Base-by-base conservation (phyloP, 805 yeast species). In the Priceomyces melissophilus region DNA sequence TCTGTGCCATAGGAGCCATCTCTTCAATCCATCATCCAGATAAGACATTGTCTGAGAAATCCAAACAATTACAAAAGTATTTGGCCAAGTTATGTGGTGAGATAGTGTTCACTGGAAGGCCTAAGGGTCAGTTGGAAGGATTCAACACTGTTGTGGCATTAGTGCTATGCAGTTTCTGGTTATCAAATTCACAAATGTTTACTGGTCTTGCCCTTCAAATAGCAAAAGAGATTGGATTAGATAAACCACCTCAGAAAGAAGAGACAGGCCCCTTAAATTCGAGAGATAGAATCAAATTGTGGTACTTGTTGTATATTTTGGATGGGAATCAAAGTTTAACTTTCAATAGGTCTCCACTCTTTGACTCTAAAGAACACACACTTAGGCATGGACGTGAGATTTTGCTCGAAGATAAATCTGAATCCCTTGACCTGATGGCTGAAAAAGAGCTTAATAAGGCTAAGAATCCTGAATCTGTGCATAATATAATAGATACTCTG, bases 261-360 rank as follows among this genome's bases (percentile, higher is more conserved):
- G 36, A 35, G 31, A 38, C 27, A 17, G 8, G 46, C 14, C 36
- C 33, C 9, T 16, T 47, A 10, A 52, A 59, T 11, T 61, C 58
- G n/a, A 65, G 64, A 43, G 77, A 78, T 35, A 63, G 77, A 38
- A 58, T 81, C 36, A 79, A 79, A 49, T 60, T 82, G 33, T 82
- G 88, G 88, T 82, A 81, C 53, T 61, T 82, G 43, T 59, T 82
- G 14, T 82, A 78, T 55, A 75, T 81, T 8, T 60, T 81, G 29
- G 88, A 82, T 58, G 86, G 87, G 0, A 85, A 82, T 47, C 87
- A 82, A 48, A 77, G 84, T 47, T 59, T 82, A 50, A 73, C 82
- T 0, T 76, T 73, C 49, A 76, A 78, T 47, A 68, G 84, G 48
- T 76, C 76, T 42, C 78, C 84, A 0, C 53, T 82, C 33, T 71